Conservation (phyloP, 768 basidiomycete species). For the Suillus subalutaceus region DNA sequence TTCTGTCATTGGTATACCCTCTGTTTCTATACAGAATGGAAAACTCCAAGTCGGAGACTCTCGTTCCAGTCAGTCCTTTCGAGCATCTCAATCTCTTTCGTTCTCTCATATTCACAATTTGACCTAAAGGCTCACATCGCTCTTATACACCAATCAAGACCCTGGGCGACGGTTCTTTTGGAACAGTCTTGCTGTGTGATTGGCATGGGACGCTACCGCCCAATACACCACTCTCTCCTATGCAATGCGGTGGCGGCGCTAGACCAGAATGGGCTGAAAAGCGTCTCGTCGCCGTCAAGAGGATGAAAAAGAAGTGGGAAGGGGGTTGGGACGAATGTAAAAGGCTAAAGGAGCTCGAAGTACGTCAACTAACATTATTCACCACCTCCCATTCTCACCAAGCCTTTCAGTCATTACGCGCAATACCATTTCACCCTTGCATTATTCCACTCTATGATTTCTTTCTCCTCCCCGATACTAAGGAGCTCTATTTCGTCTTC, state of each 20-base stretch:
- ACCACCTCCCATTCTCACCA: slow-evolving; percentile 18
- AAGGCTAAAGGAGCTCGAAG: slow-evolving; percentile 93
- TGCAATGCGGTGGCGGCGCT: slow-evolving; percentile 94
- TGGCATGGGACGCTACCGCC: slow-evolving; percentile 96
- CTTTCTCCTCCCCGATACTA: slow-evolving; percentile 93
- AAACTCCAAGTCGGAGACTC: slow-evolving; percentile 74
- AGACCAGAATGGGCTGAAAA: slow-evolving; percentile 94
- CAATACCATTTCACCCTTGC: slow-evolving; percentile 93
- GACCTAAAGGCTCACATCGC: slow-evolving; percentile 69
- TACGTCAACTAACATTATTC: slow-evolving; percentile 40
- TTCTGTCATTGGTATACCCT: slow-evolving; percentile 72
- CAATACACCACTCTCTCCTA: slow-evolving; percentile 87
- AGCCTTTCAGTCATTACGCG: slow-evolving; percentile 77
- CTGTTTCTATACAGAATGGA: slow-evolving; percentile 71
- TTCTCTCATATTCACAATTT: slow-evolving; percentile 19
- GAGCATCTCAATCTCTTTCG: slow-evolving; percentile 9
- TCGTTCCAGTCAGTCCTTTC: slow-evolving; percentile 59
- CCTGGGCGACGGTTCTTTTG: slow-evolving; percentile 97
- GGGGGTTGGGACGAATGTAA: slow-evolving; percentile 98
- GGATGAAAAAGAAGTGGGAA: slow-evolving; percentile 98
- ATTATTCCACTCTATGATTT: slow-evolving; percentile 99
- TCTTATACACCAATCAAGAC: slow-evolving; percentile 95
- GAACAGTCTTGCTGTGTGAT: slow-evolving; percentile 98
- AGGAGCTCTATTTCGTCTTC: slow-evolving; percentile 99
- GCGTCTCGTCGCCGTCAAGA: slow-evolving; percentile 93